Evolutionary conservation across 1,139 yeast genomes (phyloP), one percentile per base, ranked within the genome.

Genomic region (Candida tetrigidarum): DNA sequence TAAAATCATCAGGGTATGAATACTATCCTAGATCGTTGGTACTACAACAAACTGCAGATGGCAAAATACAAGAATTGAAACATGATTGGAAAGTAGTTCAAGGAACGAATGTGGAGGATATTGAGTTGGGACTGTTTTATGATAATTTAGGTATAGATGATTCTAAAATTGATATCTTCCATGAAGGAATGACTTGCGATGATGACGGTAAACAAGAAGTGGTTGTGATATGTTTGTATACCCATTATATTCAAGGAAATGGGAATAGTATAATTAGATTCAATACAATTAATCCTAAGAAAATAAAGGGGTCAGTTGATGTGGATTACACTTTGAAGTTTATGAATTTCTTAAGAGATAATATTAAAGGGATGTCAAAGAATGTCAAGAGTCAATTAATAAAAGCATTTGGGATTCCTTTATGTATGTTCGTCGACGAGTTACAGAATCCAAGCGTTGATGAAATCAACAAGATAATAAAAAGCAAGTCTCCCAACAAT

Each of bases 401-500:
- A 11, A 16, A 5, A 15, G 37, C 44, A 4, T 43, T 48, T 19
- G 51, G 51, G 10, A 16, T 46, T 2, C 28, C 37, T 3, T 11
- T 20, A 2, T 29, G 33, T 32, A 25, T 20, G 5, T 22, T 34
- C 19, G 12, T 30, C 5, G 25, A 38, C 2, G 28, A 38, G 2
- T 18, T 26, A 10, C 11, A 28, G n/a, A 12, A 16, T 9, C 8
- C 23, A 25, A 22, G 45, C 14, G 28, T 46, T 4, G 36, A 39
- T 9, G 48, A 50, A 36, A 39, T 44, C 10, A 50, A 50, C 23
- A 4, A 34, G 5, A 4, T 39, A 14, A 11, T 47, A 10, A 41
- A 23, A n/a, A 20, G n/a, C 15, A 32, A 38, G 4, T 20, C 10
- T 8, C 34, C 33, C 2, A 23, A 28, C 23, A 11, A 4, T 11